Percentiles rank a stretch among this genome's conserved stretches.
Evolutionary conservation across 768 basidiomycete species (phyloP).

Genomic region (Macrocybe gigantea): DNA sequence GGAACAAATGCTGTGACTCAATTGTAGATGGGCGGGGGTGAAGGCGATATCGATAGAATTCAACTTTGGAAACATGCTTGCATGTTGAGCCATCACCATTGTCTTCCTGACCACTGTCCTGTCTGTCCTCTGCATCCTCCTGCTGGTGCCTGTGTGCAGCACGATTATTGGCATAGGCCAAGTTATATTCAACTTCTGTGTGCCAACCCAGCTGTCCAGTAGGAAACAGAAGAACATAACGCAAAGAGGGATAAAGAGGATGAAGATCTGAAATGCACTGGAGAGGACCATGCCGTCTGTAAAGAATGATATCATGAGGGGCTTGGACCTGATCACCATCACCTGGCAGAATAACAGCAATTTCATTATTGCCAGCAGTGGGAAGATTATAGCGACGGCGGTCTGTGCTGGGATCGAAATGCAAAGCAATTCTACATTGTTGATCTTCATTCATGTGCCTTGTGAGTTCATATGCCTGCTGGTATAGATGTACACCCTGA

Average conservation of each 20-base stretch:
- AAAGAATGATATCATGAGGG: slow-evolving; percentile 28
- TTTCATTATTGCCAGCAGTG: slow-evolving; percentile 26
- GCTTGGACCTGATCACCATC: slow-evolving; percentile 13
- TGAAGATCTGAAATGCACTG: slow-evolving; percentile 23
- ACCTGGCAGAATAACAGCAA: slow-evolving; percentile 36
- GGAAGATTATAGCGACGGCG: slow-evolving; percentile 33
- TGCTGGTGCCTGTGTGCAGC: not conserved
- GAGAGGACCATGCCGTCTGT: slow-evolving; percentile 14
- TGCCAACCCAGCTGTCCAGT: slow-evolving; percentile 33
- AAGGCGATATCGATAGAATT: not conserved
- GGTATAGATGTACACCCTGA: slow-evolving; percentile 13
- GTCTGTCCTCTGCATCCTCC: too few species aligned
- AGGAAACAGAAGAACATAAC: slow-evolving; percentile 32
- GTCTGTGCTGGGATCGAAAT: not conserved
- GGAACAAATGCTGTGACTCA: not conserved
- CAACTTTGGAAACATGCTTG: too few species aligned
- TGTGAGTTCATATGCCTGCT: slow-evolving; percentile 17
- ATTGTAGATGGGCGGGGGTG: not conserved
- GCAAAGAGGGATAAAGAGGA: not conserved
- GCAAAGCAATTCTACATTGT: slow-evolving; percentile 4
- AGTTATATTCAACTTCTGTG: slow-evolving; percentile 2
- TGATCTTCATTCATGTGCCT: not conserved
- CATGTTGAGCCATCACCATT: too few species aligned
- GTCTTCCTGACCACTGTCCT: too few species aligned
- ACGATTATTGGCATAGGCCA: not conserved